Conservation (phyloP, 768 basidiomycete genomes). For the Hydnomerulius pinastri region DNA sequence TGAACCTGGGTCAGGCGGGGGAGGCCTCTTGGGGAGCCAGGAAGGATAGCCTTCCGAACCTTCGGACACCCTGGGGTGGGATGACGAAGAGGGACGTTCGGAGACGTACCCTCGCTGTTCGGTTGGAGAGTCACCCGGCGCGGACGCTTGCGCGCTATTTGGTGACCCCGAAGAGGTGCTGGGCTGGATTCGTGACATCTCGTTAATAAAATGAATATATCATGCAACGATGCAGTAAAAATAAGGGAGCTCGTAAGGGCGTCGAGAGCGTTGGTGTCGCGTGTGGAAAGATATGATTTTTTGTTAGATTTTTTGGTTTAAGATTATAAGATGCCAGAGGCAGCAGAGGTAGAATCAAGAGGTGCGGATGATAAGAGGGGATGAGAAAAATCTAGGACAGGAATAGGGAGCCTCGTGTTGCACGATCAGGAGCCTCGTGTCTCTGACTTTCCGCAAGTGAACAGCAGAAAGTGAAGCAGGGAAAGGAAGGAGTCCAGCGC, state of each 20-base stretch:
- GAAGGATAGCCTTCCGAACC: conserved; percentile 74
- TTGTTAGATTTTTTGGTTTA: conserved; percentile 25
- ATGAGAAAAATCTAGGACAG: conserved; percentile 6
- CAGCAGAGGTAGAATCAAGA: conserved; percentile 21
- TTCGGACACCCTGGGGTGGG: conserved; percentile 39
- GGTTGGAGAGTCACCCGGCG: conserved; percentile 20
- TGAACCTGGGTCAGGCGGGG: conserved; percentile 72
- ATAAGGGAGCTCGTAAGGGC: conserved; percentile 30
- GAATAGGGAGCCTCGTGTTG: conserved; percentile 49
- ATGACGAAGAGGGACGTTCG: conserved; percentile 37
- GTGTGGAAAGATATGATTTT: conserved; percentile 24
- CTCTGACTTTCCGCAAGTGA: conserved; percentile 42
- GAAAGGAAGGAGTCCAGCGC: conserved; percentile 20
- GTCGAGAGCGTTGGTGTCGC: conserved; percentile 35
- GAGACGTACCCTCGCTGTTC: conserved; percentile 32
- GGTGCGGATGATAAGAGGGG: conserved; percentile 23
- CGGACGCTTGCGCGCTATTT: conserved; percentile 30
- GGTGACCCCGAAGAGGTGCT: conserved; percentile 32
- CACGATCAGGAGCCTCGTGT: conserved; percentile 49
- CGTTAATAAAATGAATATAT: conserved; percentile 33
- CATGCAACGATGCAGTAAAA: conserved; percentile 31
- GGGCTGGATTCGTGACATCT: conserved; percentile 38
- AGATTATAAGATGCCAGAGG: conserved; percentile 22
- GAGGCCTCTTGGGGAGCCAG: conserved; percentile 81
- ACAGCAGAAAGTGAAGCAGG: conserved; percentile 30